Evolutionary conservation across 768 basidiomycete genomes (phyloP), one percentile per base, ranked within the genome.

Genomic region (Guyanaporus albipodus): DNA sequence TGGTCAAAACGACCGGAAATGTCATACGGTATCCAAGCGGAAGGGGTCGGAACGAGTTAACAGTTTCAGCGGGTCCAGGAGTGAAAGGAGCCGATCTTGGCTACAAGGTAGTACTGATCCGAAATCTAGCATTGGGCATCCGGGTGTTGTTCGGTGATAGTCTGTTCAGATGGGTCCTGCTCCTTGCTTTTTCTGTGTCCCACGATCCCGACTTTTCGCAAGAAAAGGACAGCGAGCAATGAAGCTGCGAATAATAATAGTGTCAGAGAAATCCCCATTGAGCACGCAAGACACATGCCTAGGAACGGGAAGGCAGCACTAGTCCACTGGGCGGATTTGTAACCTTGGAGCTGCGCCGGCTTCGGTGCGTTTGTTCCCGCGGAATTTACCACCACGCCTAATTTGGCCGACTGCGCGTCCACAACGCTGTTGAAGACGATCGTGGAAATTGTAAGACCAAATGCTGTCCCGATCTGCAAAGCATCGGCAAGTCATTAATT

Each of bases 381-480:
- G 19, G 53, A 44, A 45, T 69, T 53, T 38, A 70, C 34, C 19
- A 50, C 37, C 10, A 74, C 68, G 27, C 68, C 73, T 33, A 59
- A 46, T 48, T 40, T 52, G 24, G 52, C 48, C 12, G 73, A 63
- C 23, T 70, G 57, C 11, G 64, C 49, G 4, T 49, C 45, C 11
- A 75, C 65, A n/a, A 79, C 74, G 2, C 72, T 64, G 53, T 88
- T 75, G 63, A 79, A 85, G 29, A 87, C 82, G 24, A 88, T 82
- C 1, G 86, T 88, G 8, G 80, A 75, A 14, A 87, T 72, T 10
- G 86, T 83, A 4, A 88, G 71, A 14, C 87, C 87, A 29, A 87
- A 72, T 6, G 84, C 75, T 0, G 78, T 78, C 7, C 87, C 87
- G 12, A 89, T 63, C 85, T 84, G 48, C 34, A 4, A 8, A 28